Conservation (phyloP, 2,329 filamentous ascomycete genomes). For the Colletotrichum sojae region DNA sequence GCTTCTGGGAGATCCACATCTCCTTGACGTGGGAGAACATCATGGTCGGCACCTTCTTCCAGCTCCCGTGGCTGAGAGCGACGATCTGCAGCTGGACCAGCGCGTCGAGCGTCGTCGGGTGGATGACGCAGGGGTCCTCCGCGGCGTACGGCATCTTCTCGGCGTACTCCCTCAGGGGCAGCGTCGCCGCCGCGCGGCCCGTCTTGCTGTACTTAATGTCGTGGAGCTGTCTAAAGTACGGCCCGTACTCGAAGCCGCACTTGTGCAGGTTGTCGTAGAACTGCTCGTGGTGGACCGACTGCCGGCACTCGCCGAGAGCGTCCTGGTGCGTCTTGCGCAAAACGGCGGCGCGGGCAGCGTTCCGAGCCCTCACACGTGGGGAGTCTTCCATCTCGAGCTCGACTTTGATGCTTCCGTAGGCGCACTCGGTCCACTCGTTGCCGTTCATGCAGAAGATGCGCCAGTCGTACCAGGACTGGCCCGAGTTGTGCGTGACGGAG, state of each 20-base stretch:
- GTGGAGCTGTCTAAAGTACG: conserved; percentile 26
- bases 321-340: not conserved
- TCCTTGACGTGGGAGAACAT: conserved; percentile 25
- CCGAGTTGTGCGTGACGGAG: conserved; percentile 22
- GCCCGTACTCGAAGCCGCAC: conserved; percentile 32
- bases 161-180: conserved; percentile 9
- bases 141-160: conserved; percentile 31
- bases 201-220: conserved; percentile 19
- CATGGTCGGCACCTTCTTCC: conserved; percentile 15
- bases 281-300: conserved; percentile 6
- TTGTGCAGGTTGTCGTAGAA: conserved; percentile 16
- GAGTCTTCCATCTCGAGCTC: conserved; percentile 16
- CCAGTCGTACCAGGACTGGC: conserved; percentile 25
- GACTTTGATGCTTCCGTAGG: conserved; percentile 25
- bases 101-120: conserved; percentile 29
- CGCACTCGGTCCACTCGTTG: conserved; percentile 22
- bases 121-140: conserved; percentile 33
- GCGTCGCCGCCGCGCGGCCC: conserved; percentile 13
- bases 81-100: conserved; percentile 25
- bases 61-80: conserved; percentile 6
- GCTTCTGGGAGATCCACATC: conserved; percentile 13
- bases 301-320: not conserved
- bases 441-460: conserved; percentile 8
- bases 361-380: not conserved
- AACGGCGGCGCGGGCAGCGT: not conserved